Evolutionary conservation across 2,329 filamentous ascomycete genomes (phyloP), one percentile per base, ranked within the genome.

Genomic region (Aspergillus sp.): DNA sequence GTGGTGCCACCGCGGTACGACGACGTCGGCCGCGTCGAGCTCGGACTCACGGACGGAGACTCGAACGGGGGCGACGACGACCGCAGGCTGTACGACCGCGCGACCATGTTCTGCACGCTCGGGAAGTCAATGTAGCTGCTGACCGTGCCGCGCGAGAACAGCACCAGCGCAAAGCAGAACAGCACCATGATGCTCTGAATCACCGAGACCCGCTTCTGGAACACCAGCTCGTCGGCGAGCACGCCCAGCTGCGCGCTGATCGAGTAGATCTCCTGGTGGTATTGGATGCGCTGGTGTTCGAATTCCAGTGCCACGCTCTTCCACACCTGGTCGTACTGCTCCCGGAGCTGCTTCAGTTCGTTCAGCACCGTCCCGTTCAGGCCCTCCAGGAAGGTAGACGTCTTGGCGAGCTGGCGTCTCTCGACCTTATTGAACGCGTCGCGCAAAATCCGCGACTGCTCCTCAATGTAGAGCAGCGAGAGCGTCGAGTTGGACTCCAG

Each of bases 321-420:
- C 92, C 93, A 97, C 11, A 97, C 86, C 66, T 97, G 90, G 67
- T 97, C 93, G 70, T 97, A 97, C 69, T 97, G 89, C 53, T 87
- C 84, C 48, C 90, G 84, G 57, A 94, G 88, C 46, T 81, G 84
- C 56, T 84, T 84, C 32, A 96, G 78, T 70, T 99, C 94, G 14
- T 83, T 81, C 36, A 96, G 81, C 1, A 97, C 91, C 0, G 92
- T 97, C 44, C 79, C 80, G 70, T 99, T 99, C n/a, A 99, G 79
- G 34, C 85, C 84, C 55, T 91, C 85, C 13, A 97, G 79, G 65
- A 97, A 97, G 1, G 80, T 79, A 19, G 88, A 86, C 1, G 93
- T 90, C 66, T 93, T 94, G n/a, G 83, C 78, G 14, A 95, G 77
- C 68, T 97, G 94, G 49, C 88, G 86, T 63, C 91, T 91, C 71